Base-by-base conservation (phyloP, 169 alveolate genomes). In the Ichthyophthirius multifiliis region DNA sequence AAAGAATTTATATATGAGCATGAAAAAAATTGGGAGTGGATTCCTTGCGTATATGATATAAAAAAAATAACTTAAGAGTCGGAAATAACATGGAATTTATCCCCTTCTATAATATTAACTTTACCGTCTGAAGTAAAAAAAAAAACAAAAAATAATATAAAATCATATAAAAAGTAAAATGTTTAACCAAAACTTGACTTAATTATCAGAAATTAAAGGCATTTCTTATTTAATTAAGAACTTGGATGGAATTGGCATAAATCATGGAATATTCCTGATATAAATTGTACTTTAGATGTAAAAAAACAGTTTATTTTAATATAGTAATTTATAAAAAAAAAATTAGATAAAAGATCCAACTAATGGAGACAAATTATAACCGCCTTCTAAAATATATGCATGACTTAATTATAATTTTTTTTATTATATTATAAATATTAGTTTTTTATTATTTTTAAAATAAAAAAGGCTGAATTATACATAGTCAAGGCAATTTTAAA, bases 181-280 rank as follows among this genome's bases (percentile, higher is more conserved):
- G 82, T 74, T 13, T 83, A 81, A 27, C 91, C 91, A 31, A 43
- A 65, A 0, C 46, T 82, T 5, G 79, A 86, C 18, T 45, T 86
- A 4, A 37, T 35, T 13, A 80, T 86, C 7, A 88, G 81, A 55
- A 75, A 67, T 74, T 77, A 80, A 9, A 80, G 84, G 45, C 35
- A 80, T 18, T 86, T 86, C 55, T 55, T 81, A 16, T 64, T 74
- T 16, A 74, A 82, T 34, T 73, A 86, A 31, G 81, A 79, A 43
- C 18, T 65, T 4, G 82, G 86, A 6, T 86, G 91, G 91, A 86
- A 83, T 32, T 86, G 91, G 91, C 91, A 86, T 81, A 86, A 86
- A 47, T 73, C 84, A 48, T 86, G 91, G 91, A 86, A 86, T 74
- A 79, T 86, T 23, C 91, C 91, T 31, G 86, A 86, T 64, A 86